Percentiles rank a stretch among this genome's conserved stretches.
Evolutionary conservation across 306 rosid genomes (phyloP).

Genomic region (Senna tora): DNA sequence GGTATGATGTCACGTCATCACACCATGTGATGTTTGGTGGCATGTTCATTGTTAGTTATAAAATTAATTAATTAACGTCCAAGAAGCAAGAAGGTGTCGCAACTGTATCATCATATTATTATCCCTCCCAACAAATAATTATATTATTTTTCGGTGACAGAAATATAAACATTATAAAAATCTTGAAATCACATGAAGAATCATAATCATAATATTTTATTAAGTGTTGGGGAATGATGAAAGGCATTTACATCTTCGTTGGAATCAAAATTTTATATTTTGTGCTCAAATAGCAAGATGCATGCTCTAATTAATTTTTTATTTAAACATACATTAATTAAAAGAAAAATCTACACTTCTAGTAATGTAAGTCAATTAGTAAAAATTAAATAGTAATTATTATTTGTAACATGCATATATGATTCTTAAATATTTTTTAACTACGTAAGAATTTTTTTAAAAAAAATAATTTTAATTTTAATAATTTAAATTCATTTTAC

Average conservation of each 20-base stretch:
- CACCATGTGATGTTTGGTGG: constrained; percentile 16
- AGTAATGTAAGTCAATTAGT: background rate
- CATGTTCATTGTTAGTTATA: constrained; percentile 3
- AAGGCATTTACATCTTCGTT: background rate
- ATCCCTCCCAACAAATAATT: background rate
- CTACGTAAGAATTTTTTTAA: too few relatives aligned
- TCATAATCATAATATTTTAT: background rate
- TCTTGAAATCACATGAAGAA: background rate
- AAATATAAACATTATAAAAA: background rate
- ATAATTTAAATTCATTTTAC: too few relatives aligned
- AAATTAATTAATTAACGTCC: background rate
- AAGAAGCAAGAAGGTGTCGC: too few relatives aligned
- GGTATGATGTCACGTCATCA: constrained; percentile 24
- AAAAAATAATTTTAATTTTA: too few relatives aligned
- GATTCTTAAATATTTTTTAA: too few relatives aligned
- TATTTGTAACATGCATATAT: too few relatives aligned
- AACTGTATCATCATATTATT: background rate
- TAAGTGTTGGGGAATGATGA: background rate
- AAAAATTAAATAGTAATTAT: too few relatives aligned
- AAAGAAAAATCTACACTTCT: background rate
- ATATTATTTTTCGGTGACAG: background rate
- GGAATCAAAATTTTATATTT: background rate
- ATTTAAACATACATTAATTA: too few relatives aligned
- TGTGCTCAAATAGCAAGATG: background rate
- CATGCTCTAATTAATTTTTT: background rate